Evolutionary conservation across 164 flowering plant species (phyloP).

Genomic region (Annona cherimola): DNA sequence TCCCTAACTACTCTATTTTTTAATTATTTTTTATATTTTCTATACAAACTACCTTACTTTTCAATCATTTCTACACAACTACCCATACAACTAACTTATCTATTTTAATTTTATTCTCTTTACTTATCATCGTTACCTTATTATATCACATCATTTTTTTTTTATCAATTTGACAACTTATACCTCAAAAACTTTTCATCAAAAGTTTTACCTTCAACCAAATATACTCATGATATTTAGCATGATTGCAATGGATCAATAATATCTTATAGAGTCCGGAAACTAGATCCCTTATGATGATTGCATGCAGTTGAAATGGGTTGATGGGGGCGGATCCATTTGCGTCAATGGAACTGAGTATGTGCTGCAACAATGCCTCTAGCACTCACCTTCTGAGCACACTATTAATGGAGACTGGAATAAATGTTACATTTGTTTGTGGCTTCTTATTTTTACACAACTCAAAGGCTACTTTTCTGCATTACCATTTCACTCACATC

Average conservation of each 20-base stretch:
- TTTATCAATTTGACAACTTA: no score
- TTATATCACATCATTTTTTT: neutral
- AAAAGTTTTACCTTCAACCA: no score
- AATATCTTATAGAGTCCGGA: no score
- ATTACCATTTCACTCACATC: neutral
- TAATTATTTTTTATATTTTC: no score
- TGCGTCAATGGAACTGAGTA: conserved; percentile 32
- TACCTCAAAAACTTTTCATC: no score
- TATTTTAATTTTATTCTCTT: no score
- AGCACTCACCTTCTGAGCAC: conserved; percentile 68
- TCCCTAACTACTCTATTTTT: no score
- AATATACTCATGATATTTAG: neutral
- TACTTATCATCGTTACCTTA: neutral
- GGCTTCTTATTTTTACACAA: neutral
- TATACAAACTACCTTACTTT: no score
- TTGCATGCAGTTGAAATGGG: conserved; percentile 37
- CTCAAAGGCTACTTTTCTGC: neutral
- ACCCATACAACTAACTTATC: no score
- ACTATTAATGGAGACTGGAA: conserved; percentile 39
- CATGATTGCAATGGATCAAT: neutral
- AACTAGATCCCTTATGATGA: neutral
- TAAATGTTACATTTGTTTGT: conserved; percentile 1
- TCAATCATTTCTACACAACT: no score
- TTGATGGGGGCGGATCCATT: conserved; percentile 30
- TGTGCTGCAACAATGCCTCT: conserved; percentile 36